phyloP scores from a whole-genome alignment of 176 grass and related monocot species.

The maize (Zea mays) region DNA sequence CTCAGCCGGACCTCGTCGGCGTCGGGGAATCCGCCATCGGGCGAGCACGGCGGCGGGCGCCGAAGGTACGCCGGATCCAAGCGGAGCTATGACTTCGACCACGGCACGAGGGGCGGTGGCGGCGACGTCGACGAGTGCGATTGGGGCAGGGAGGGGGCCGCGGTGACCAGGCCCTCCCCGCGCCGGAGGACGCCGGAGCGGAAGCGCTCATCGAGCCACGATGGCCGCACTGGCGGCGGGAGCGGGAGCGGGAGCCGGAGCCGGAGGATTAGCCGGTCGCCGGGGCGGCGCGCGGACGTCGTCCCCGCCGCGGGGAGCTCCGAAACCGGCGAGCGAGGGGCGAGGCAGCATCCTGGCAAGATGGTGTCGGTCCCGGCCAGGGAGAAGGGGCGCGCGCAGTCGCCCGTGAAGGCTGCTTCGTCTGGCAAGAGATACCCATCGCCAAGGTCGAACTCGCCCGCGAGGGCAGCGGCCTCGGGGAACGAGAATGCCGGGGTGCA shows the following conservation, averaged over 20 bases:
- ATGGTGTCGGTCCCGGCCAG: constrained; percentile 78
- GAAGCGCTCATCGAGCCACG: constrained; percentile 75
- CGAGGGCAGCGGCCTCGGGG: constrained; percentile 34
- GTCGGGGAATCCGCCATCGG: constrained; percentile 54
- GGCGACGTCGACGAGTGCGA: constrained; percentile 48
- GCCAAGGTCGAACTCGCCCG: constrained; percentile 72
- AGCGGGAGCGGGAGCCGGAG: constrained; percentile 50
- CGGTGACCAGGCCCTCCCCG: constrained; percentile 61
- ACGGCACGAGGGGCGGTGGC: constrained; percentile 50
- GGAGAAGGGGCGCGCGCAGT: constrained; percentile 54
- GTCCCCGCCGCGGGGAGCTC: not conserved
- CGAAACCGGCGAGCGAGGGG: constrained; percentile 5
- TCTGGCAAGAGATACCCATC: constrained; percentile 62
- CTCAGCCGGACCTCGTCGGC: constrained; percentile 89
- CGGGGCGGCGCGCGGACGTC: constrained; percentile 46
- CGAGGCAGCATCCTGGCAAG: constrained; percentile 59
- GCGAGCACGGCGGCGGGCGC: constrained; percentile 27
- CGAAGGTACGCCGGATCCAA: constrained; percentile 73
- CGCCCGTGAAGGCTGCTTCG: constrained; percentile 39
- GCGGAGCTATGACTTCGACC: constrained; percentile 89
- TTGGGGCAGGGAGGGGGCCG: constrained; percentile 43
- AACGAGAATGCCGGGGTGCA: constrained; percentile 52
- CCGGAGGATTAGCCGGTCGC: constrained; percentile 73
- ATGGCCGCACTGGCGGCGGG: constrained; percentile 34
- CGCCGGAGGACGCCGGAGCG: constrained; percentile 69